Evolutionary conservation across 208 protist species (phyloP).

Genomic region (Crithidia fasciculata): DNA sequence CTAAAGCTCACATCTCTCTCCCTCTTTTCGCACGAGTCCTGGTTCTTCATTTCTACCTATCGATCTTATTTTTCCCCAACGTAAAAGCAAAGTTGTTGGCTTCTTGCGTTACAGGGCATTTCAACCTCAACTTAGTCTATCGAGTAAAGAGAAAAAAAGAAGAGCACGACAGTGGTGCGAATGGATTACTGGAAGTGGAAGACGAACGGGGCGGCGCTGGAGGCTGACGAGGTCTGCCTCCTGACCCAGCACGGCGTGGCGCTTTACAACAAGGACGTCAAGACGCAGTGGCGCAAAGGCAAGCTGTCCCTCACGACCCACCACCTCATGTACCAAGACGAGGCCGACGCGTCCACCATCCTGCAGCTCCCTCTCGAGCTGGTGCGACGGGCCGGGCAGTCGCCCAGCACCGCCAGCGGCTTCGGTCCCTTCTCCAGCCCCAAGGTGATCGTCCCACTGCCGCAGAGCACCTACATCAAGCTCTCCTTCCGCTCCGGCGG

Average conservation of each 20-base stretch:
- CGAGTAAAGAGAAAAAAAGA: not conserved
- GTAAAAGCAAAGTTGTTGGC: no score
- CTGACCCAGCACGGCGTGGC: constrained; percentile 43
- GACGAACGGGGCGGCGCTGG: constrained; percentile 29
- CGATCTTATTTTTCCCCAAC: no score
- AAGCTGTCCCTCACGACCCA: constrained; percentile 72
- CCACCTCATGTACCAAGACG: constrained; percentile 63
- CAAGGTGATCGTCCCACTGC: constrained; percentile 71
- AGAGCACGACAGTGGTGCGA: not conserved
- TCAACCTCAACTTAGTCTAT: no score
- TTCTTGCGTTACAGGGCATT: no score
- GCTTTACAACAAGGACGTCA: constrained; percentile 60
- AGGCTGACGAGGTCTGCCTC: constrained; percentile 61
- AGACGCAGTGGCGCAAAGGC: constrained; percentile 62
- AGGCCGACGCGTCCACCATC: constrained; percentile 22
- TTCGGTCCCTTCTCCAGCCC: constrained; percentile 54
- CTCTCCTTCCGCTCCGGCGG: constrained; percentile 72
- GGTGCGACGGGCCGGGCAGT: constrained; percentile 33
- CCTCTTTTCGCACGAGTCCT: no score
- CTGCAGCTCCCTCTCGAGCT: constrained; percentile 63
- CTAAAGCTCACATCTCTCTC: no score
- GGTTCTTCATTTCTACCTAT: no score
- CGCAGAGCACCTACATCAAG: constrained; percentile 41
- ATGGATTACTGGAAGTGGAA: constrained; percentile 72
- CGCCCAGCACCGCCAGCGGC: constrained; percentile 37